Evolutionary conservation across 2,329 filamentous ascomycete genomes (phyloP).

Genomic region (Polytolypa hystricis): DNA sequence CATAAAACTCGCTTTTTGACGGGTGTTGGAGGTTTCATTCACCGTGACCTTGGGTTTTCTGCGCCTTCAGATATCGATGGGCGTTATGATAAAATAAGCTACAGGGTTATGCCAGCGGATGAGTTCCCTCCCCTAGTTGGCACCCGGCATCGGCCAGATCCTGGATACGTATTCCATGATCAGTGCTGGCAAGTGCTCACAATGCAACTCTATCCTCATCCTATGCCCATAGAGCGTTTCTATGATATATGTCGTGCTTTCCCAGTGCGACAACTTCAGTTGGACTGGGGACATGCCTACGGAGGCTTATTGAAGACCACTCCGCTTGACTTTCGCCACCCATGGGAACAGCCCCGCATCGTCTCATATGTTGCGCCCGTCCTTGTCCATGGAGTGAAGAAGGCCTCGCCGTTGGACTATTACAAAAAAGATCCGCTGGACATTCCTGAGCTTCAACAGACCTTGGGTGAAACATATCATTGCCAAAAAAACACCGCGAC

Average conservation of each 20-base stretch:
- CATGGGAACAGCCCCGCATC: constrained; percentile 11
- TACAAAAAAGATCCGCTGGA: constrained; percentile 8
- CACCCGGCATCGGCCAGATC: constrained; percentile 1
- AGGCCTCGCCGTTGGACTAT: constrained; percentile 7
- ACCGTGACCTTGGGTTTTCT: constrained; percentile 2
- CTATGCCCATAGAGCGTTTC: constrained; percentile 11
- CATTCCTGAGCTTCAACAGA: constrained; percentile 7
- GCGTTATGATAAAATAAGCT: constrained; percentile 8
- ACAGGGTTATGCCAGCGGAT: constrained; percentile 8
- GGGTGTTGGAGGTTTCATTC: constrained; percentile 9
- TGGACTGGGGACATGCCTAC: constrained; percentile 14
- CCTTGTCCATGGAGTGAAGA: constrained; percentile 1
- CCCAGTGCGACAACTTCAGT: constrained; percentile 6
- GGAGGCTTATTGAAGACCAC: constrained; percentile 9
- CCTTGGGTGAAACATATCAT: constrained; percentile 6
- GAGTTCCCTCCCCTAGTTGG: constrained; percentile 8
- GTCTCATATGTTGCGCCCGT: constrained; percentile 4
- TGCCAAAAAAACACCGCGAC: not conserved
- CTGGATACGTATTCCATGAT: constrained; percentile 15
- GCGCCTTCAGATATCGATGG: constrained; percentile 7
- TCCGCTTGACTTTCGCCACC: constrained; percentile 6
- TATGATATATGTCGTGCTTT: constrained; percentile 15
- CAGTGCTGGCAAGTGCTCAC: constrained; percentile 14
- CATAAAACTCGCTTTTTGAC: constrained; percentile 12
- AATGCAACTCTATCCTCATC: constrained; percentile 8